A percentile compares a stretch with the other conserved stretches of the same genome.
Conservation (phyloP, 305 asterid species). For the Solanum hybrid region DNA sequence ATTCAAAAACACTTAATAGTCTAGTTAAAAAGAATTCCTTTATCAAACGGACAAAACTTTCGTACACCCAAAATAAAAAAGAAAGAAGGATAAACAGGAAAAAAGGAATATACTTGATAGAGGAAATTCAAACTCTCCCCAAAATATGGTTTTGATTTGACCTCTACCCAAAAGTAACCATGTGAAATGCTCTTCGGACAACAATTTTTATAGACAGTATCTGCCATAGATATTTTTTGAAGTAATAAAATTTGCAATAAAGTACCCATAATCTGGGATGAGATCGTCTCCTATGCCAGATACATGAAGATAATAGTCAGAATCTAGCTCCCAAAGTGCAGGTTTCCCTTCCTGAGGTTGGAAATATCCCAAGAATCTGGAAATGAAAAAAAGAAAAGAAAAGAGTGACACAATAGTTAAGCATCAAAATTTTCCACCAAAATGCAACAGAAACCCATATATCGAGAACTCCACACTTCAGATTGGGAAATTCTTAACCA, state of each 20-base stretch:
- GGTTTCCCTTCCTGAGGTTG: slow-evolving; percentile 98
- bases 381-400: slow-evolving; percentile 1
- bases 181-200: background rate
- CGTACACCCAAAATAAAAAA: background rate
- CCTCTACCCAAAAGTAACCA: background rate
- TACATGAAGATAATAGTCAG: slow-evolving; percentile 96
- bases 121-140: background rate
- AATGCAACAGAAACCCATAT: background rate
- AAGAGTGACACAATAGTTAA: slow-evolving; percentile 3
- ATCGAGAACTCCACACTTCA: background rate
- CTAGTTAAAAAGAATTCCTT: background rate
- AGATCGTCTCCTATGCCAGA: slow-evolving; percentile 89
- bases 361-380: slow-evolving; percentile 96
- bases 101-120: background rate
- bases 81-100: background rate
- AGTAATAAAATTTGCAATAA: background rate
- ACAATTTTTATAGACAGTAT: background rate
- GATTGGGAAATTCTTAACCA: background rate
- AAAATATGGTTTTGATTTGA: background rate
- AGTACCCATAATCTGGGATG: slow-evolving; percentile 39
- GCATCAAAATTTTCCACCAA: background rate
- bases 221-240: background rate
- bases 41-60: background rate
- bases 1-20: background rate
- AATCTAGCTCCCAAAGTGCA: slow-evolving; percentile 95